A percentile compares a stretch with the other conserved stretches of the same genome.
phyloP scores from a whole-genome alignment of 805 yeast genomes.

The Monosporozyma siamensis region DNA sequence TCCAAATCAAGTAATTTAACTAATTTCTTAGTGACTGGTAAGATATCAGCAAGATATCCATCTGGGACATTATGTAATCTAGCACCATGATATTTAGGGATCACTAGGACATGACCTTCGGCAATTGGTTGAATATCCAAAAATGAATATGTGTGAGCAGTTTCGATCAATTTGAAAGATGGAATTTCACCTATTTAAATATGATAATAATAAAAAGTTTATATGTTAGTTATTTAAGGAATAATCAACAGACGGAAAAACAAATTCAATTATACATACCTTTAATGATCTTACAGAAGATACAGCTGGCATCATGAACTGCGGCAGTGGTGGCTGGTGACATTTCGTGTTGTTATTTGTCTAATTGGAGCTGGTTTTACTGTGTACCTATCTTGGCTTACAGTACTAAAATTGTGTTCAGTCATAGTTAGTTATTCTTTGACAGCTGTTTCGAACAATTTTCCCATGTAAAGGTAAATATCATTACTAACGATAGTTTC shows the following conservation, averaged over 20 bases:
- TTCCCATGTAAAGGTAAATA: not conserved
- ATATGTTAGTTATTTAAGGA: not conserved
- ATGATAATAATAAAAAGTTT: not conserved
- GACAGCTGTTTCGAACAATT: too few species aligned
- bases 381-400: too few species aligned
- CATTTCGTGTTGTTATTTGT: too few species aligned
- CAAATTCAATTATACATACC: slow-evolving; percentile 34
- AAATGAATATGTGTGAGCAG: slow-evolving; percentile 73
- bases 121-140: slow-evolving; percentile 91
- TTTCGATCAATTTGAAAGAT: slow-evolving; percentile 79
- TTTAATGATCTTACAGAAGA: slow-evolving; percentile 89
- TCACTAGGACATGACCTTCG: slow-evolving; percentile 78
- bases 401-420: too few species aligned
- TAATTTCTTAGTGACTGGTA: slow-evolving; percentile 82
- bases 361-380: too few species aligned
- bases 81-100: slow-evolving; percentile 91
- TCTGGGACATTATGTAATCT: slow-evolving; percentile 89
- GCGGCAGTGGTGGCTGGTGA: slow-evolving; percentile 12
- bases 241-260: not conserved
- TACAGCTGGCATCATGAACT: slow-evolving; percentile 52
- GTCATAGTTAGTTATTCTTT: too few species aligned
- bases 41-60: slow-evolving; percentile 73
- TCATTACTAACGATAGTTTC: not conserved
- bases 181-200: slow-evolving; percentile 82
- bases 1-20: slow-evolving; percentile 63